Base-by-base conservation (phyloP, 768 basidiomycete species). In the Tylopilus vinaceipallidus region DNA sequence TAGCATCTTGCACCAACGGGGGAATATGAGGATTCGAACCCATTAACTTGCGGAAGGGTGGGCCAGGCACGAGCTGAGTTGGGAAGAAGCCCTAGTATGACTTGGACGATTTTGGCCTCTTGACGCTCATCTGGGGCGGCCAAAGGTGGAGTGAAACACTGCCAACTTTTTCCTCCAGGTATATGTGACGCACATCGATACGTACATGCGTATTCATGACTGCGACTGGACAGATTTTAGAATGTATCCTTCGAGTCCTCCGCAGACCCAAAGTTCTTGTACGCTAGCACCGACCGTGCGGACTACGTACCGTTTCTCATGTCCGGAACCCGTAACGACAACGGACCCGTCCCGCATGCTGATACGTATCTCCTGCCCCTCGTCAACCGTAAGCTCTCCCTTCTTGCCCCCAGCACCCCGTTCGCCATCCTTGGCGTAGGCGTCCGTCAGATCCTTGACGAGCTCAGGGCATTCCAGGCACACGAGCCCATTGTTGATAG, bases 401-500 rank as follows among this genome's bases (percentile, higher is more conserved):
- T 83, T 73, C 56, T 71, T 78, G 0, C 91, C 91, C 2, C 95
- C 95, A 13, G 82, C 77, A 17, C 89, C 87, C 2, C 95, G 75
- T 66, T 73, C 74, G 0, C 87, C 90, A 41, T 83, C 84, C 66
- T 81, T 84, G 0, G 84, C 88, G 64, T 86, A 91, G 40, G 71
- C 68, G 34, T 72, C 70, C 1, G 97, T 98, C 47, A 98, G 74
- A 58, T 97, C 93, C 16, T 74, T 71, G 16, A 98, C 87, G 34
- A 99, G 81, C 61, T 88, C 89, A 0, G 95, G 95, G 50, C 83
- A 88, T 71, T 98, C 95, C 38, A 98, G 70, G 64, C 97, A 97
- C 43, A 99, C 91, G 6, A 99, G 77, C 10, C 94, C 95, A 65
- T 99, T 98, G 73, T 99, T 99, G 73, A 98, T 98, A 16, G 93